Base-by-base conservation (phyloP, 257 asterid species). In the Nicotiana tabacum region DNA sequence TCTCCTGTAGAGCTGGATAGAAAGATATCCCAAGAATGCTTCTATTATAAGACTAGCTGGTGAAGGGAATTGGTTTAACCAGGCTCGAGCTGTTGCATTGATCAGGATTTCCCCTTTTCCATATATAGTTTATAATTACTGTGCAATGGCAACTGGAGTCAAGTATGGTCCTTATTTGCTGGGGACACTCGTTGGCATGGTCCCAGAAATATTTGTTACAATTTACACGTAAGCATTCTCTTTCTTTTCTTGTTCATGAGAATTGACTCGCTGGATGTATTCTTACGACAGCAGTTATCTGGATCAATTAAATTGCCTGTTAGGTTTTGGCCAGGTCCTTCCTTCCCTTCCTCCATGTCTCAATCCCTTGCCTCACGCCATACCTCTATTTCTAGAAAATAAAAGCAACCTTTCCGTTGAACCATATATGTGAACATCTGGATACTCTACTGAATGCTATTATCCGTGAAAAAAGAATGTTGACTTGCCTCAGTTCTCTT, bases 41-140 rank as follows among this genome's bases (percentile, higher is more conserved):
- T 95, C 98, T n/a, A 83, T 94, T 74, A 89, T 95, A 85, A 92
- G 86, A 84, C 81, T 95, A 69, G 99, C 99, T 56, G 99, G 99
- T 48, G 99, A 94, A 86, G 99, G 98, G 78, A 84, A 88, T 86
- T 91, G 92, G 88, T 91, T 92, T 72, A 87, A 86, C 83, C 99
- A 95, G 92, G 86, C 91, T 81, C 91, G 96, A 82, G 98, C 99
- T 62, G 97, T 95, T 17, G 65, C 98, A 77, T 84, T 95, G 88
- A 92, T 95, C 87, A 91, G 99, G 84, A 84, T 94, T 78, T 95
- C 99, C 85, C 99, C 99, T 51, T 95, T 95, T 84, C 99, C 99
- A 5, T 94, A 92, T 84, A 84, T 90, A 9, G 46, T 93, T 67
- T 95, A 89, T 85, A 95, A 95, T 85, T 95, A 95, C 83, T 91